Evolutionary conservation across 257 asterid genomes (phyloP), one percentile per base, ranked within the genome.

Genomic region (Lycium ferocissimum): DNA sequence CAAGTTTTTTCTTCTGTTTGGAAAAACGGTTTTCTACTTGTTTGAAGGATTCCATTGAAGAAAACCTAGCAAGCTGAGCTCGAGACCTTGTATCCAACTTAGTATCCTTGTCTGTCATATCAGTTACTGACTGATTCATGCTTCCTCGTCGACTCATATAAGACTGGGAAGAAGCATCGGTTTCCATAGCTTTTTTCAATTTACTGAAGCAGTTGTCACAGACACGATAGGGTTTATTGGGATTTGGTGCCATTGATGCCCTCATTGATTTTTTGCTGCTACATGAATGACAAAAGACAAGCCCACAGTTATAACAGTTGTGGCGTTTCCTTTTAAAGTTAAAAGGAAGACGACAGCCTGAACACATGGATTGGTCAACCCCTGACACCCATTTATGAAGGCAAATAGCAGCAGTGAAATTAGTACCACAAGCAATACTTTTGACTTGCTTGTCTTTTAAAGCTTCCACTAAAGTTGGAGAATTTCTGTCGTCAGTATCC

Each of bases 231-330:
- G 98, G 92, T 89, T 94, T 95, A 87, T 90, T 94, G 83, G 95
- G 98, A 86, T 94, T 93, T 40, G 99, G 97, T 15, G 99, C 99
- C 98, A 94, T 92, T 51, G 99, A 94, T 82, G 98, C 98, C 94
- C 92, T 92, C 71, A 91, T 86, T 56, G 96, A 95, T 93, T 95
- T 95, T 94, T 93, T 94, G 90, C 94, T 94, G 92, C 97, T 95
- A 91, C 99, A 95, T 12, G 99, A 92, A 88, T 95, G 94, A 84
- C 99, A 95, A 89, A 94, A 95, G 59, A 94, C 97, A 59, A 94
- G 97, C 37, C 98, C 99, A 84, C 99, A 95, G 86, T 95, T 95
- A 86, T 94, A 95, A 91, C 98, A 95, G 84, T 95, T 95, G 89
- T 95, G 99, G 51, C 99, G 98, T 86, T 95, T 95, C 88, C 98